phyloP scores from a whole-genome alignment of 2,329 filamentous ascomycete species.

The Fusarium nurragi region DNA sequence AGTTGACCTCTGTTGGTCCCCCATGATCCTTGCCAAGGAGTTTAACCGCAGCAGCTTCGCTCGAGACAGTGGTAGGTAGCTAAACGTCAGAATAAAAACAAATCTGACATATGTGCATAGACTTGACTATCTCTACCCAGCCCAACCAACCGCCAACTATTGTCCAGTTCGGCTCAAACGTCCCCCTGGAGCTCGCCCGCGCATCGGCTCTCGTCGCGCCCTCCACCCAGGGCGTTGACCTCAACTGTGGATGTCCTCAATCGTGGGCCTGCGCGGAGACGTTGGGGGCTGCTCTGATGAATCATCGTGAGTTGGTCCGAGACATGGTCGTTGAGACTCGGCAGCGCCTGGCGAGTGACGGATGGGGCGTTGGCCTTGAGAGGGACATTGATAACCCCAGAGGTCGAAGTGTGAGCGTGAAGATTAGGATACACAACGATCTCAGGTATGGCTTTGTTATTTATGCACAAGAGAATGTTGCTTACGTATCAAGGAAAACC shows the following conservation, averaged over 20 bases:
- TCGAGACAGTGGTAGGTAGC: slow-evolving; percentile 64
- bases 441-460: slow-evolving; percentile 53
- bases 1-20: slow-evolving; percentile 74
- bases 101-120: slow-evolving; percentile 44
- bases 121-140: slow-evolving; percentile 69
- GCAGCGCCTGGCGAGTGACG: slow-evolving; percentile 58
- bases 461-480: neutral
- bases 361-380: slow-evolving; percentile 61
- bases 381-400: slow-evolving; percentile 54
- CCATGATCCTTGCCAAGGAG: slow-evolving; percentile 76
- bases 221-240: slow-evolving; percentile 70
- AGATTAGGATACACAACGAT: slow-evolving; percentile 75
- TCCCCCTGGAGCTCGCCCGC: slow-evolving; percentile 68
- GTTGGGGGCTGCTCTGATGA: slow-evolving; percentile 76
- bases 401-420: slow-evolving; percentile 72
- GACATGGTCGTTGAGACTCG: slow-evolving; percentile 71
- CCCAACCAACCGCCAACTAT: slow-evolving; percentile 67
- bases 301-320: slow-evolving; percentile 69
- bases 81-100: neutral
- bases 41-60: slow-evolving; percentile 70
- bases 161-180: slow-evolving; percentile 73
- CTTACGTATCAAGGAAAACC: slow-evolving; percentile 53
- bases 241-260: slow-evolving; percentile 79
- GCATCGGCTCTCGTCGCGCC: slow-evolving; percentile 70
- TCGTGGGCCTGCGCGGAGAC: slow-evolving; percentile 75